Evolutionary conservation across 306 rosid genomes (phyloP).

Genomic region (Rosa chinensis): DNA sequence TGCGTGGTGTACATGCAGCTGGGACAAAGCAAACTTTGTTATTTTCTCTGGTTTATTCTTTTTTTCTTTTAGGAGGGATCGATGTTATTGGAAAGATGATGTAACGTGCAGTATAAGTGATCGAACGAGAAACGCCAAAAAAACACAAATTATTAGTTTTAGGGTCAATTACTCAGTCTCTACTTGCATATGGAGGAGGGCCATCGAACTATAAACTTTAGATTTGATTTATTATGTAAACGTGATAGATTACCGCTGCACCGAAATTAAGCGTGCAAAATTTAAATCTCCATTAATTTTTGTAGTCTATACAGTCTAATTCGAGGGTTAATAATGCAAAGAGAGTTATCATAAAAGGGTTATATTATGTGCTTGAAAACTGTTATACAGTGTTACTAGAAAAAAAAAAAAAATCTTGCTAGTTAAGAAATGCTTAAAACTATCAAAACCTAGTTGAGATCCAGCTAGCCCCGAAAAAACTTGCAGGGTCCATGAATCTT

Average conservation of each 20-base stretch:
- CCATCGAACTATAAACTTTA: not conserved
- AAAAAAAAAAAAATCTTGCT: not conserved
- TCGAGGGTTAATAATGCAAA: too few species aligned
- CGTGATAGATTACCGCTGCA: too few species aligned
- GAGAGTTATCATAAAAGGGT: too few species aligned
- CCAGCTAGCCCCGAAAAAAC: too few species aligned
- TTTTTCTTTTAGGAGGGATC: not conserved
- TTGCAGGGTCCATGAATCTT: not conserved
- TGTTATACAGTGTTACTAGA: too few species aligned
- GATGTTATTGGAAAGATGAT: conserved; percentile 5
- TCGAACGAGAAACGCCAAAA: not conserved
- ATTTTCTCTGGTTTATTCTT: not conserved
- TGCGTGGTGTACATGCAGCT: not conserved
- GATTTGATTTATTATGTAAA: too few species aligned
- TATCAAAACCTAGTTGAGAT: not conserved
- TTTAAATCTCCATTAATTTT: too few species aligned
- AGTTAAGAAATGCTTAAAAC: not conserved
- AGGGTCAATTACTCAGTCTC: not conserved
- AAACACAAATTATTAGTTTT: not conserved
- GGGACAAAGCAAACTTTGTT: conserved; percentile 17
- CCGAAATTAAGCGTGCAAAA: not conserved
- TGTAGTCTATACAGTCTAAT: too few species aligned
- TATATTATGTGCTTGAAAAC: too few species aligned
- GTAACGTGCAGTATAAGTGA: conserved; percentile 8
- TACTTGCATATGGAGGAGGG: not conserved